Evolutionary conservation across 495 filamentous ascomycete genomes (phyloP).

Genomic region (Eremomyces bilateralis): DNA sequence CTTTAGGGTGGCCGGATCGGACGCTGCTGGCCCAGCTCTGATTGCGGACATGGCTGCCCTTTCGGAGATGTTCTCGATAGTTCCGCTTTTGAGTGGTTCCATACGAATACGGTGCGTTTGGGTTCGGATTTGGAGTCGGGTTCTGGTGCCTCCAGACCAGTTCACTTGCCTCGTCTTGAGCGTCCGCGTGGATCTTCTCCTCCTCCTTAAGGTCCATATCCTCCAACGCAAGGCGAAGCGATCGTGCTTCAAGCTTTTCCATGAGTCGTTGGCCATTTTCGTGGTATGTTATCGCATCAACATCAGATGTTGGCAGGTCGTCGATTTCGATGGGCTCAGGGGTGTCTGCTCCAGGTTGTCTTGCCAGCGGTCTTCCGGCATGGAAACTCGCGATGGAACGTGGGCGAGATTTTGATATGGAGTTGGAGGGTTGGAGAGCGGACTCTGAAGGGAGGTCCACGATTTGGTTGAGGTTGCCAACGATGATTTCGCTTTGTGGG

Average conservation of each 20-base stretch:
- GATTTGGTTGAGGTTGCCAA: background rate
- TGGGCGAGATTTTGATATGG: conserved; percentile 1
- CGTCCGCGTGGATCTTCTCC: conserved; percentile 40
- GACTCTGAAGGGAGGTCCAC: background rate
- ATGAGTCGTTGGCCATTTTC: conserved; percentile 65
- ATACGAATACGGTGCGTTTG: conserved; percentile 38
- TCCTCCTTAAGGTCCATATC: conserved; percentile 48
- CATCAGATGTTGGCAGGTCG: conserved; percentile 22
- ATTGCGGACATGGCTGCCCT: conserved; percentile 39
- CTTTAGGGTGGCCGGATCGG: conserved; percentile 26
- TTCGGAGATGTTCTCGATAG: conserved; percentile 37
- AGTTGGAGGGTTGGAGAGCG: background rate
- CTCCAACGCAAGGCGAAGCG: conserved; percentile 57
- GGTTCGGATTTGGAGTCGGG: conserved; percentile 29
- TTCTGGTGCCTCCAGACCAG: conserved; percentile 71
- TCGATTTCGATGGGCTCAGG: conserved; percentile 2
- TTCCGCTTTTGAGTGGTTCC: no score
- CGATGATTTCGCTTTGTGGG: background rate
- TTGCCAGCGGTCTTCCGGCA: background rate
- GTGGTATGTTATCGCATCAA: conserved; percentile 34
- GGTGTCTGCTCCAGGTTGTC: background rate
- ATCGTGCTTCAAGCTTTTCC: conserved; percentile 67
- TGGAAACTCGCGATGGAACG: conserved; percentile 3
- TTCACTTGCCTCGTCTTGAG: conserved; percentile 70
- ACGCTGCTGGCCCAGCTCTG: conserved; percentile 34